Conservation (phyloP, 176 grass and related monocot genomes). For the Tuctoria greenei region DNA sequence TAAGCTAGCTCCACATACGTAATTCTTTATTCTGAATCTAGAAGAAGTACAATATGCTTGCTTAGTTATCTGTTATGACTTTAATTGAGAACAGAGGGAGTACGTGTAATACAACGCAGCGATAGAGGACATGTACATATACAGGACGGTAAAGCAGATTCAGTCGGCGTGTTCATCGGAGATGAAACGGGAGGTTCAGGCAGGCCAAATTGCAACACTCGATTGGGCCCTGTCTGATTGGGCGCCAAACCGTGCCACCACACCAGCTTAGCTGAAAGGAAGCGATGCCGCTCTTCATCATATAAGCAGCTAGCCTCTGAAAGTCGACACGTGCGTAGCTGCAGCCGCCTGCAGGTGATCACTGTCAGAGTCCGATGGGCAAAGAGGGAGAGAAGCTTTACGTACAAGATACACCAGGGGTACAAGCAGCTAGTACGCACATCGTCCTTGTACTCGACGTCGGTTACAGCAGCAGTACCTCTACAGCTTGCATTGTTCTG, state of each 20-base stretch:
- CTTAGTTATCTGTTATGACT: too few relatives aligned
- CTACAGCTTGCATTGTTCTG: neutral
- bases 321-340: conserved; percentile 25
- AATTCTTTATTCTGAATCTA: conserved; percentile 32
- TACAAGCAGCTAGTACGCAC: conserved; percentile 24
- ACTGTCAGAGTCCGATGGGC: neutral
- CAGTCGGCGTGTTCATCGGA: conserved; percentile 12
- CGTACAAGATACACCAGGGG: conserved; percentile 52
- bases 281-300: too few relatives aligned
- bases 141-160: conserved; percentile 5
- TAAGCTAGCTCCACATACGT: conserved; percentile 26
- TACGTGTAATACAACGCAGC: neutral
- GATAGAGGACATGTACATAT: neutral
- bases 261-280: conserved; percentile 1
- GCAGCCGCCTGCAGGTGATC: neutral
- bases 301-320: conserved; percentile 2
- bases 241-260: conserved; percentile 6
- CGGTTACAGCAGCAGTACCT: too few relatives aligned
- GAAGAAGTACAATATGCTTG: neutral
- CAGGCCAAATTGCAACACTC: conserved; percentile 26
- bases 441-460: conserved; percentile 32
- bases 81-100: too few relatives aligned
- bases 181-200: conserved; percentile 17
- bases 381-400: conserved; percentile 37
- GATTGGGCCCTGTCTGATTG: conserved; percentile 14